These are phyloP conservation scores for Hondaea fermentalgiana DNA, from an alignment of 108 stramenopile species.

Conservation along the genomic window DNA sequence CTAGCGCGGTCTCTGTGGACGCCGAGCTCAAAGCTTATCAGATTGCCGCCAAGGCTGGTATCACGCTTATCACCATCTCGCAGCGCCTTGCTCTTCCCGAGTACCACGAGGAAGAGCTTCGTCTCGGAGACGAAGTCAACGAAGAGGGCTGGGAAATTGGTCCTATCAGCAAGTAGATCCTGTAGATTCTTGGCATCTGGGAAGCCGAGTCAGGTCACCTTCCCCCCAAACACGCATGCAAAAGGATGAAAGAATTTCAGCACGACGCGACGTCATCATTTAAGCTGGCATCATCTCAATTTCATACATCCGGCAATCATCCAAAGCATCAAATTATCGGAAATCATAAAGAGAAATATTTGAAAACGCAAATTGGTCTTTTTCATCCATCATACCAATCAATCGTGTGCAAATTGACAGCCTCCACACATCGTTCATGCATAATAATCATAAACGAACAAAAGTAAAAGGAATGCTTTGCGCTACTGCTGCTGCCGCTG, in stretches of 20 bases:
- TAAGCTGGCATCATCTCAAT: too few species aligned
- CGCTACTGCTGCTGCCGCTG: neutral
- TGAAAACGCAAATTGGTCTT: neutral
- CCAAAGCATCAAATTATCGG: neutral
- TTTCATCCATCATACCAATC: neutral
- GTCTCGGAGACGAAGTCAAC: neutral
- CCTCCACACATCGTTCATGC: neutral
- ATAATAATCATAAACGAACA: neutral
- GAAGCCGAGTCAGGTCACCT: too few species aligned
- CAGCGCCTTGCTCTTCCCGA: constrained; percentile 33
- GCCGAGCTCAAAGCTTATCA: constrained; percentile 33
- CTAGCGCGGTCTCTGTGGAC: constrained; percentile 23
- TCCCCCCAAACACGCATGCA: too few species aligned
- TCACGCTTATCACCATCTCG: constrained; percentile 41
- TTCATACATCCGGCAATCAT: too few species aligned
- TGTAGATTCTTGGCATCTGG: too few species aligned
- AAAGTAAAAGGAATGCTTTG: neutral
- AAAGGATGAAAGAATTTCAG: too few species aligned
- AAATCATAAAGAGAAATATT: neutral
- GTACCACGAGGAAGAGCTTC: constrained; percentile 30
- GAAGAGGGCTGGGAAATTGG: neutral
- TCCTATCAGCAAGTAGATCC: neutral
- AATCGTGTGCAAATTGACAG: neutral
- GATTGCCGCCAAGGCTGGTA: constrained; percentile 19
- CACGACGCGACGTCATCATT: too few species aligned